phyloP scores from a whole-genome alignment of 1,139 yeast genomes.

The Nadsonia starkeyi-henricii region DNA sequence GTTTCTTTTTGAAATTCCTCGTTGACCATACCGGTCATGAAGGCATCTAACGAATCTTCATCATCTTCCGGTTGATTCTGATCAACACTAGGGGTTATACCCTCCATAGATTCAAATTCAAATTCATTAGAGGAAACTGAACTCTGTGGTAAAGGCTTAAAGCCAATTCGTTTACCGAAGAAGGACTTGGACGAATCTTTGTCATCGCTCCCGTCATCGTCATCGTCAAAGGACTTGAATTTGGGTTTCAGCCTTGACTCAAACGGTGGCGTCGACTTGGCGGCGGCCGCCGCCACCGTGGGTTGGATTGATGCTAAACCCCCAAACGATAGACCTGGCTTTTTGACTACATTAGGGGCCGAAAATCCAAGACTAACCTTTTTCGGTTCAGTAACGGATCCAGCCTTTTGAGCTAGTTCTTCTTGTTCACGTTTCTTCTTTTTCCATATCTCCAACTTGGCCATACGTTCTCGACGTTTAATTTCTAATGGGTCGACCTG shows the following conservation, averaged over 20 bases:
- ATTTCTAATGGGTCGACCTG: constrained; percentile 13
- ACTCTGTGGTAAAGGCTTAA: not conserved
- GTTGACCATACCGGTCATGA: constrained; percentile 19
- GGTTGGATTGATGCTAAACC: constrained; percentile 1
- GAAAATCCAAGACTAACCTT: constrained; percentile 5
- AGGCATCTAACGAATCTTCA: constrained; percentile 28
- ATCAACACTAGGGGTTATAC: no score
- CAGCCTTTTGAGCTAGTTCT: constrained; percentile 10
- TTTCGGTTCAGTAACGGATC: not conserved
- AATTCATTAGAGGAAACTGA: constrained; percentile 4
- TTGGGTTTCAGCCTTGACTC: not conserved
- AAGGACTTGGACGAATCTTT: constrained; percentile 1
- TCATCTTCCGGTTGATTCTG: constrained; percentile 10
- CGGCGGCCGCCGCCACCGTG: constrained; percentile 3
- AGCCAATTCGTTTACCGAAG: constrained; percentile 6
- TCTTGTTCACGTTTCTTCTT: constrained; percentile 22
- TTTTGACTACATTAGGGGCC: constrained; percentile 8
- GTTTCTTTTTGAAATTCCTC: constrained; percentile 7
- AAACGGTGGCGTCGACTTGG: not conserved
- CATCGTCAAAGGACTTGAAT: constrained; percentile 9
- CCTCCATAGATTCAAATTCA: not conserved
- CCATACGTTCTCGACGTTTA: constrained; percentile 22
- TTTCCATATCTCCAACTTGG: constrained; percentile 25
- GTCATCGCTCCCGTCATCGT: constrained; percentile 7
- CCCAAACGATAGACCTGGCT: constrained; percentile 3